Base-by-base conservation (phyloP, 1,284 basidiomycete species). In the Cryptococcus floricola region DNA sequence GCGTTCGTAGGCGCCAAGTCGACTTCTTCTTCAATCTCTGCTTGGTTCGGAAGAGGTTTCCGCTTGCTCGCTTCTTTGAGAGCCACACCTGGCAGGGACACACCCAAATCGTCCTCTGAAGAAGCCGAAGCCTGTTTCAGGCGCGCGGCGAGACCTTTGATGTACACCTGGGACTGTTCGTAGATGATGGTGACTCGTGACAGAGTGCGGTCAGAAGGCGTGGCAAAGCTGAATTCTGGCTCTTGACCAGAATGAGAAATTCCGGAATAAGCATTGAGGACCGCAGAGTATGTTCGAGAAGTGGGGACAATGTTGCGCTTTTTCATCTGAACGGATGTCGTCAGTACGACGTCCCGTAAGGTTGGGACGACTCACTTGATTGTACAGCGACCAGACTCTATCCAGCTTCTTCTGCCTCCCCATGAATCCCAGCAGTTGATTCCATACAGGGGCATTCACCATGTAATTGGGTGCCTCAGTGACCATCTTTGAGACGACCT, bases 181-280 rank as follows among this genome's bases (percentile, higher is more conserved):
- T 68, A 76, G 9, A 77, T 64, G 14, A 64, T 57, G 0, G 64
- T 62, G 8, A 70, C 70, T 18, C 70, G 68, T 25, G 70, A 70
- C 18, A 72, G 52, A 3, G 69, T 70, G 8, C 62, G 51, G 23
- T 55, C 52, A 41, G 66, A 53, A 6, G 64, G 60, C 31, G 60
- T 53, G 42, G n/a, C 41, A 5, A 53, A 45, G 4, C 60, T n/a
- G 19, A 57, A 14, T 47, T 49, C 23, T 52, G 62, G 18, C 13
- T 46, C 16, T 8, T 61, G 10, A 23, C 39, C 23, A 31, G 53
- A 46, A 48, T 69, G 69, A 14, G 62, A 27, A 1, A 68, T 50
- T 4, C 66, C 65, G 10, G 70, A 66, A 56, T 70, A 78, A 14
- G 70, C 67, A 53, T 73, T 71, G 25, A 78, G 60, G 46, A 78